Conservation (phyloP, 768 basidiomycete species). For the Phaffia tasmanica region DNA sequence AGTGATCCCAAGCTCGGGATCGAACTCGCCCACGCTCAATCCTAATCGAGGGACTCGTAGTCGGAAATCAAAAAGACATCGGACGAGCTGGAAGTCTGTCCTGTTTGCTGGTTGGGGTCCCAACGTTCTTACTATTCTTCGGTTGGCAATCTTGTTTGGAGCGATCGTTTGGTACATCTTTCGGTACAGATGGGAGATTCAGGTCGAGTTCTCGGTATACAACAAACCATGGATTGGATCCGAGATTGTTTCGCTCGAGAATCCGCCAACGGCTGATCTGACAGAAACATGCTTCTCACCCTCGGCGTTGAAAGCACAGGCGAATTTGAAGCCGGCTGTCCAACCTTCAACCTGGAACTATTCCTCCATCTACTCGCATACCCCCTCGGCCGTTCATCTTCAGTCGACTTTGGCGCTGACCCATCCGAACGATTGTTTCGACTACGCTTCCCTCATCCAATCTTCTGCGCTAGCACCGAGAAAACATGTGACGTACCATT, state of each 20-base stretch:
- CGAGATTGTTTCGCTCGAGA: constrained; percentile 53
- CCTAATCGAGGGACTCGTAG: too few species aligned
- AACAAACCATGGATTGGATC: constrained; percentile 58
- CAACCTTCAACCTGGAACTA: constrained; percentile 27
- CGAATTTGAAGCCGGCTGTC: constrained; percentile 44
- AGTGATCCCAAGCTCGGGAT: too few species aligned
- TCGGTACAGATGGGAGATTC: constrained; percentile 49
- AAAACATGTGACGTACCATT: constrained; percentile 53
- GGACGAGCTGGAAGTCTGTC: too few species aligned
- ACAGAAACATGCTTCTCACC: constrained; percentile 60
- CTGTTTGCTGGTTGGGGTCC: too few species aligned
- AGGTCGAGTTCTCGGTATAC: constrained; percentile 75
- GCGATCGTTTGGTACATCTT: constrained; percentile 39
- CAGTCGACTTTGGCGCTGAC: constrained; percentile 70
- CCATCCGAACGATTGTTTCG: constrained; percentile 79
- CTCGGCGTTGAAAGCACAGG: constrained; percentile 46
- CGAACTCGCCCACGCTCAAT: too few species aligned
- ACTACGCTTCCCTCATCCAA: constrained; percentile 75
- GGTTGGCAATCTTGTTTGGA: too few species aligned
- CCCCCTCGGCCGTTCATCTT: constrained; percentile 46
- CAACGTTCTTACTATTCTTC: too few species aligned
- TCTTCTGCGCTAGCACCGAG: constrained; percentile 29
- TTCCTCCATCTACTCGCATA: constrained; percentile 1
- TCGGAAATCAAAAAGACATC: too few species aligned
- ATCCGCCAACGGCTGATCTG: constrained; percentile 42